Percentiles rank a stretch among this genome's conserved stretches.
phyloP scores from a whole-genome alignment of 345 rosid species.

The Durio zibethinus region DNA sequence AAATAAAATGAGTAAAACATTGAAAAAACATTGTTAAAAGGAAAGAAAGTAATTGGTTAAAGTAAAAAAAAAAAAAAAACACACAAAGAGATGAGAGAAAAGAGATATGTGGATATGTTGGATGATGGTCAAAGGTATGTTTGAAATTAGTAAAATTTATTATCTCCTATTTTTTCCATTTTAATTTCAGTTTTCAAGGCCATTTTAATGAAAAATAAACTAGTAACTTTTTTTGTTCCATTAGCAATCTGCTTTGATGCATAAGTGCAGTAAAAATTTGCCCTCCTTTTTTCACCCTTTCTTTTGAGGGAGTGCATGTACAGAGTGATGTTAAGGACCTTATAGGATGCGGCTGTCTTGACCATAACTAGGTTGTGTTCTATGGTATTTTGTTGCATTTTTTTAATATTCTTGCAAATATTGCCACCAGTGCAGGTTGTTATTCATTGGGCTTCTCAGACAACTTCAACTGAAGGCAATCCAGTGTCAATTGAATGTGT shows the following conservation, averaged over 20 bases:
- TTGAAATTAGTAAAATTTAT: no score
- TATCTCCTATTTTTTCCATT: neutral
- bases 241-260: neutral
- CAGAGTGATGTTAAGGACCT: neutral
- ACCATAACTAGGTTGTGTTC: neutral
- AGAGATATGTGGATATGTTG: no score
- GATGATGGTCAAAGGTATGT: no score
- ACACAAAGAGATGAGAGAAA: no score
- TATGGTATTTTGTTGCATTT: neutral
- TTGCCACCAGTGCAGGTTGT: conserved; percentile 63
- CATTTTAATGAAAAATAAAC: neutral
- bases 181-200: neutral
- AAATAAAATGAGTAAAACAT: no score
- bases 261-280: neutral
- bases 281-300: neutral
- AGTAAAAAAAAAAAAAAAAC: no score
- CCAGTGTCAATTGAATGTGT: conserved; percentile 66
- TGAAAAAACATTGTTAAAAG: no score
- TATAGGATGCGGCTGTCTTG: neutral
- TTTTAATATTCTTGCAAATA: conserved; percentile 13
- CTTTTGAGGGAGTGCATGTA: neutral
- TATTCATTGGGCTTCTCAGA: conserved; percentile 56
- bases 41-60: no score
- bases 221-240: neutral
- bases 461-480: conserved; percentile 64